Conservation (phyloP, 2,329 filamentous ascomycete species). For the Hymenoscyphus repandus region DNA sequence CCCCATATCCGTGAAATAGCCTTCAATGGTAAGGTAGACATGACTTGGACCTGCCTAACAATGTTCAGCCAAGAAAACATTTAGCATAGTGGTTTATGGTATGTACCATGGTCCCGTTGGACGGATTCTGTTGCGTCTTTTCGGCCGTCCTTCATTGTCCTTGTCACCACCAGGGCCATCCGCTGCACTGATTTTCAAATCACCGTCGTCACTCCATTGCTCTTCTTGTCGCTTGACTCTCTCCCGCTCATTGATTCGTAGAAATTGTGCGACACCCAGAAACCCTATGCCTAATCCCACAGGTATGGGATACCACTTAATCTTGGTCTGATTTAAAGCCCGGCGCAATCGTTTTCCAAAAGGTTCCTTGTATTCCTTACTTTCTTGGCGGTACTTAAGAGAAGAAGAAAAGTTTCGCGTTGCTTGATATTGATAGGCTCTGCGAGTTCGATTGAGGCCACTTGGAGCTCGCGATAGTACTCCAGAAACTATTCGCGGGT, state of each 20-base stretch:
- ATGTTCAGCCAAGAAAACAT: neutral
- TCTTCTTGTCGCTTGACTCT: slow-evolving; percentile 35
- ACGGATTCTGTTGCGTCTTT: slow-evolving; percentile 51
- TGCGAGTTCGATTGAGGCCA: neutral
- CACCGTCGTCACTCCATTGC: slow-evolving; percentile 33
- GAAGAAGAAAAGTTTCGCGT: slow-evolving; percentile 28
- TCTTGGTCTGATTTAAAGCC: slow-evolving; percentile 56
- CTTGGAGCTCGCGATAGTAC: slow-evolving; percentile 4
- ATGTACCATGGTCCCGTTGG: slow-evolving; percentile 61
- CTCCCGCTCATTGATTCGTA: slow-evolving; percentile 50
- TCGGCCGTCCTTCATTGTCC: slow-evolving; percentile 38
- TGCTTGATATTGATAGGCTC: slow-evolving; percentile 11
- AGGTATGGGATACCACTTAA: slow-evolving; percentile 70
- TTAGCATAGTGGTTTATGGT: neutral
- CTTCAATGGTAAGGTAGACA: slow-evolving; percentile 69
- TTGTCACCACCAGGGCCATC: slow-evolving; percentile 33
- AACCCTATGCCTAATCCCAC: slow-evolving; percentile 64
- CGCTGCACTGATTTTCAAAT: slow-evolving; percentile 18
- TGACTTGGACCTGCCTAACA: slow-evolving; percentile 61
- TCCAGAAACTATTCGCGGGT: slow-evolving; percentile 6
- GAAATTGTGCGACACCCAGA: slow-evolving; percentile 60
- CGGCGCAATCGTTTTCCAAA: slow-evolving; percentile 42
- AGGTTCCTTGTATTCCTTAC: slow-evolving; percentile 27
- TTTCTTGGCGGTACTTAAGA: slow-evolving; percentile 18
- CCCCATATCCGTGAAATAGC: slow-evolving; percentile 68